A percentile compares a stretch with the other conserved stretches of the same genome.
phyloP scores from a whole-genome alignment of 805 yeast species.

The Ogataea nakhonphanomensis region DNA sequence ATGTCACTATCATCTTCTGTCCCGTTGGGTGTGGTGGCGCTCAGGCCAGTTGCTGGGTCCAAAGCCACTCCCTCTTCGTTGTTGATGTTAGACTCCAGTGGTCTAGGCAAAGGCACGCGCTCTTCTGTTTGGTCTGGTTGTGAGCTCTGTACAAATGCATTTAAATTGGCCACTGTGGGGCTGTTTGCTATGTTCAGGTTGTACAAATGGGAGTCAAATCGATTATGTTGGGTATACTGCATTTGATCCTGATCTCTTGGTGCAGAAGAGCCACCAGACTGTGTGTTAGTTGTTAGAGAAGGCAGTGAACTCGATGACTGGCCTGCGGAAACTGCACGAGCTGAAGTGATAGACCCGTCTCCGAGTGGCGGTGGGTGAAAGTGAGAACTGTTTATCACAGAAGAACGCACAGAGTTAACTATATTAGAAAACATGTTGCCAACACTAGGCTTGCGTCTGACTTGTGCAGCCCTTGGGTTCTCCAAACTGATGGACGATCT shows the following conservation, averaged over 20 bases:
- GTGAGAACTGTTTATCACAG: slow-evolving; percentile 8
- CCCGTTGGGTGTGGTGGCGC: slow-evolving; percentile 14
- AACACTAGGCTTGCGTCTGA: slow-evolving; percentile 29
- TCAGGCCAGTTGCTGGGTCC: slow-evolving; percentile 1
- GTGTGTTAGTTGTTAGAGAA: slow-evolving; percentile 4
- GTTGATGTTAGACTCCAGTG: slow-evolving; percentile 5
- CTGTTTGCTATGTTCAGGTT: slow-evolving; percentile 27
- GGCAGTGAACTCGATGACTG: slow-evolving; percentile 18
- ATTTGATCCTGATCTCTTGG: slow-evolving; percentile 5
- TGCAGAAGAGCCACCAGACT: neutral
- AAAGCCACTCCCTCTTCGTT: neutral
- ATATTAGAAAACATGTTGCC: slow-evolving; percentile 26
- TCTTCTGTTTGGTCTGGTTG: slow-evolving; percentile 14
- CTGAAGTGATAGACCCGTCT: slow-evolving; percentile 3
- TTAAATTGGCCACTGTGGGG: slow-evolving; percentile 30
- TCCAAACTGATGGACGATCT: slow-evolving; percentile 22
- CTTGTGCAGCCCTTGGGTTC: slow-evolving; percentile 15
- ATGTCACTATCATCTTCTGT: slow-evolving; percentile 20
- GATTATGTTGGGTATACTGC: slow-evolving; percentile 19
- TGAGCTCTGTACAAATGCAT: slow-evolving; percentile 12
- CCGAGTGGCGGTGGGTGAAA: slow-evolving; percentile 1
- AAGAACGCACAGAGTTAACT: slow-evolving; percentile 27
- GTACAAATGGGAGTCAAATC: slow-evolving; percentile 28
- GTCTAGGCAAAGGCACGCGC: slow-evolving; percentile 14
- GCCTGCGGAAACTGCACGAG: slow-evolving; percentile 11